Evolutionary conservation across 2,329 filamentous ascomycete species (phyloP), one percentile per base, ranked within the genome.

Genomic region (Diaporthe aspalathi): DNA sequence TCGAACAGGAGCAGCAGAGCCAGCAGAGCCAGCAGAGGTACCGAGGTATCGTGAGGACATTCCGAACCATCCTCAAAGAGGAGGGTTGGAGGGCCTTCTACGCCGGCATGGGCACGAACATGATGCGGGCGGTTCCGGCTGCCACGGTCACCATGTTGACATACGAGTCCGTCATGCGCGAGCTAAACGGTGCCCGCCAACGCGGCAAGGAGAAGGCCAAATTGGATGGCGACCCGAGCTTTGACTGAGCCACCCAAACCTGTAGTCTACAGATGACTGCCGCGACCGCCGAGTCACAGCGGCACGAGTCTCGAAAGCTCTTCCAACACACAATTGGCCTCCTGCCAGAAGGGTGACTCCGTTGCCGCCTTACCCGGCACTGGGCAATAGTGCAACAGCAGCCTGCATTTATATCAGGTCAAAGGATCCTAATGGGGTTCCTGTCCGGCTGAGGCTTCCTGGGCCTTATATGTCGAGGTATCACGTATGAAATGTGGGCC

Each of bases 81-180:
- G 96, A 99, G 81, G 96, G 96, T 8, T 98, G 95, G 95, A 88
- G 93, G 73, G 95, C 95, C 4, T 98, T 99, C 77, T 99, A 99
- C 80, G 95, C 95, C 29, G 96, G 96, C 45, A 94, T 99, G 86
- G 96, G 96, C 47, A 97, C 95, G 62, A 99, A 99, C 83, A 93
- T 99, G 90, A 94, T 98, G 86, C 90, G 96, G 70, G 96, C 96
- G 9, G 92, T 99, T 16, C 96, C 96, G 40, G 94, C 96, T 27
- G 95, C 96, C 24, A 97, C 97, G 78, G 97, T 97, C 32, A 99
- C 96, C 3, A 97, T 99, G 92, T 87, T 98, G 79, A 98, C 95
- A 16, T 99, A 97, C 79, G 96, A 99, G 83, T 96, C 92, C 76
- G 83, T 87, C 63, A 90, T 90, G 88, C 83, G 85, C 67, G 79